Conservation (phyloP, 768 basidiomycete genomes). For the Phylloporus sp. region DNA sequence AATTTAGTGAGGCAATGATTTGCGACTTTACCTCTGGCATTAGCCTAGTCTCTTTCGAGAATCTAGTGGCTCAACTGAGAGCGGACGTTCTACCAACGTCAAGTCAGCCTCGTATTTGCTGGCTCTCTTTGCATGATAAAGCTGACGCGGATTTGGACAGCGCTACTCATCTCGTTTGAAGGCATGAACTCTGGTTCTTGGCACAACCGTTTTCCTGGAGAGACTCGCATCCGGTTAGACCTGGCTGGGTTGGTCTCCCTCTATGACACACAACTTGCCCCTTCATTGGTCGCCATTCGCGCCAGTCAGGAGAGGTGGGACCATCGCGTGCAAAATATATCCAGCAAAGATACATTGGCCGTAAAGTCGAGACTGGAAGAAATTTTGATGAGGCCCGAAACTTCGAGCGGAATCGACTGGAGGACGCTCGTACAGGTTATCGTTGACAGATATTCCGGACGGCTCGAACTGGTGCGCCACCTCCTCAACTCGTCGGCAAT, state of each 20-base stretch:
- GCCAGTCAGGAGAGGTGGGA: conserved; percentile 24
- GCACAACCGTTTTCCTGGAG: conserved; percentile 34
- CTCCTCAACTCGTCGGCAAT: conserved; percentile 15
- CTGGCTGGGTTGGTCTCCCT: conserved; percentile 33
- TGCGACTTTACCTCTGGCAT: conserved; percentile 32
- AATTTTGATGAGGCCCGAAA: conserved; percentile 7
- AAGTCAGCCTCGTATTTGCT: neutral
- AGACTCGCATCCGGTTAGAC: conserved; percentile 32
- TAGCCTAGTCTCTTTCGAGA: conserved; percentile 17
- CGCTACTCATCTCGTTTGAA: neutral
- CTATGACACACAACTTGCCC: conserved; percentile 31
- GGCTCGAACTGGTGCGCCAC: conserved; percentile 26
- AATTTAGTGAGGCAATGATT: conserved; percentile 33
- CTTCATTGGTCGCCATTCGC: conserved; percentile 28
- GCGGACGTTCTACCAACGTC: accelerated
- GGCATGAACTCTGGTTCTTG: conserved; percentile 22
- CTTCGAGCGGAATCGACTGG: conserved; percentile 34
- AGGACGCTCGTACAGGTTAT: conserved; percentile 24
- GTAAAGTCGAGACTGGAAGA: conserved; percentile 7
- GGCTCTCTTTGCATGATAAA: neutral
- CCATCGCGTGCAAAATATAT: conserved; percentile 29
- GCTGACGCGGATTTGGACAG: neutral
- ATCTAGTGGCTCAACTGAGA: conserved; percentile 8
- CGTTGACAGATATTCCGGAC: conserved; percentile 28
- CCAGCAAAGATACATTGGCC: conserved; percentile 16